These are phyloP conservation scores for Kwoniella shivajii DNA, from an alignment of 1,284 basidiomycete species.

Conservation along the genomic window DNA sequence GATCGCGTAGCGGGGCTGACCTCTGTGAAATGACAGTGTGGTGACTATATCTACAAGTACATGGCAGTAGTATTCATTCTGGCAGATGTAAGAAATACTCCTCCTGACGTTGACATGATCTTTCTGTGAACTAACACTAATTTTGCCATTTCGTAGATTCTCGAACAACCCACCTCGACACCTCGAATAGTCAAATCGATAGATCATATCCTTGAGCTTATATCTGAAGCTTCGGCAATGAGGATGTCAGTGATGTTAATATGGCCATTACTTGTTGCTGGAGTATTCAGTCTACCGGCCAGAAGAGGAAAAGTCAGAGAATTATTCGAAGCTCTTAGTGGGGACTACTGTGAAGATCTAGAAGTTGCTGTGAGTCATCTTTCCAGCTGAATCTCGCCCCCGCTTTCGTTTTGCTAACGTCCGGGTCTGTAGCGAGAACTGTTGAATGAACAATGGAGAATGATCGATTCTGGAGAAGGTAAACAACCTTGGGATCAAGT, in stretches of 20 bases:
- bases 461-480: conserved; percentile 28
- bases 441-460: conserved; percentile 33
- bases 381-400: background rate
- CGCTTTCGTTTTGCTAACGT: background rate
- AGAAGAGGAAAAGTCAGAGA: conserved; percentile 24
- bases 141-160: conserved; percentile 19
- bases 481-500: conserved; percentile 27
- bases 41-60: conserved; percentile 45
- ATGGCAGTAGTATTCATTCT: conserved; percentile 35
- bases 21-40: conserved; percentile 21
- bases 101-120: background rate
- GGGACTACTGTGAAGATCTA: conserved; percentile 40
- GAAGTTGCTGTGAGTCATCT: conserved; percentile 35
- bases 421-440: conserved; percentile 22
- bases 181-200: conserved; percentile 28
- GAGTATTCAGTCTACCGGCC: conserved; percentile 19
- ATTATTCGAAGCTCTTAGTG: conserved; percentile 32
- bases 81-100: conserved; percentile 30
- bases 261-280: conserved; percentile 43
- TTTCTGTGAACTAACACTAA: background rate
- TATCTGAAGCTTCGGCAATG: conserved; percentile 35
- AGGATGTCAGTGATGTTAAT: conserved; percentile 42
- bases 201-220: conserved; percentile 36
- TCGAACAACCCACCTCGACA: conserved; percentile 26
- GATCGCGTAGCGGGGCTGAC: background rate